Evolutionary conservation across 495 filamentous ascomycete species (phyloP), one percentile per base, ranked within the genome.

Genomic region (Monascus purpureus): DNA sequence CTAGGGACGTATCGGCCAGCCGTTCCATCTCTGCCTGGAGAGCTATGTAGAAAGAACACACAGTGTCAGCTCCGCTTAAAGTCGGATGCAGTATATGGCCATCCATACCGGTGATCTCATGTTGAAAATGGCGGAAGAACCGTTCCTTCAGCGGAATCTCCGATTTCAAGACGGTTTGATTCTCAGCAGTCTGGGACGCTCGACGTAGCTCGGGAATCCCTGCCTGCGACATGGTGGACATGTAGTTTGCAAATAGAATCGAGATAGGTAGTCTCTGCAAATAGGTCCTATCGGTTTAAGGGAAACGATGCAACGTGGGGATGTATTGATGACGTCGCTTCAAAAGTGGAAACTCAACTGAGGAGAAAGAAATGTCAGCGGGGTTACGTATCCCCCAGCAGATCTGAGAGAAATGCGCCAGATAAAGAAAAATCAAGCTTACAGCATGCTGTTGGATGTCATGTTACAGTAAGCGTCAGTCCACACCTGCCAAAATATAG

Each of bases 61-160:
- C 11, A 28, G 7, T 4, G 17, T 31, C 11, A 31, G 29, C 29
- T 11, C 12, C n/a, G n/a, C n/a, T n/a, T n/a, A n/a, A n/a, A n/a
- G n/a, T n/a, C n/a, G n/a, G n/a, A n/a, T n/a, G n/a, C n/a, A n/a
- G n/a, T n/a, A n/a, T 33, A 14, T 19, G 27, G 27, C 29, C 26
- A 32, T 32, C 32, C 46, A 43, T 63, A 83, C 82, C 66, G 9
- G 70, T 73, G 38, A 78, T 74, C 50, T 77, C 70, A 51, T 73
- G 66, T 37, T 80, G 77, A 41, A 88, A 90, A 49, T 80, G 75
- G 39, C 73, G 73, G 50, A 83, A 82, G 63, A 92, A 88, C 6
- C 67, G 67, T 42, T 82, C 77, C 31, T 83, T 86, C 28, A 75
- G 49, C 6, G 56, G 52, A 4, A 63, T 57, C 31, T 68, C 60